phyloP scores from a whole-genome alignment of 345 rosid genomes.

The Cardamine resedifolia region DNA sequence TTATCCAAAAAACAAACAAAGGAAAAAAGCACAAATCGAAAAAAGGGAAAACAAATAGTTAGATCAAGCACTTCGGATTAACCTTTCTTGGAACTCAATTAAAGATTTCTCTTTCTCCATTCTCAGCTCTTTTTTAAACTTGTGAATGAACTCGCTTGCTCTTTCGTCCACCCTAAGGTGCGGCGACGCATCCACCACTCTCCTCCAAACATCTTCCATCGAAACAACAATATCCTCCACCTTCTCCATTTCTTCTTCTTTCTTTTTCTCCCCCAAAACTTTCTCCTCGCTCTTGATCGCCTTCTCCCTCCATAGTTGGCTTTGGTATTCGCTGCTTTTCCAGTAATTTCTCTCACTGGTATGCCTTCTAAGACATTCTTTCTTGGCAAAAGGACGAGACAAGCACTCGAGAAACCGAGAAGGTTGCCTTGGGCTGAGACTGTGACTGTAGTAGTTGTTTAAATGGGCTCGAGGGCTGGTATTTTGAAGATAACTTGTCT shows the following conservation, averaged over 20 bases:
- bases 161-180: conserved; percentile 71
- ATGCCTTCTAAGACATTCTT: background rate
- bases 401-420: conserved; percentile 30
- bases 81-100: conserved; percentile 62
- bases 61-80: conserved; percentile 48
- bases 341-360: conserved; percentile 10
- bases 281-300: background rate
- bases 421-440: background rate
- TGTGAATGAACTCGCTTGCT: conserved; percentile 63
- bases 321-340: conserved; percentile 25
- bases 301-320: conserved; percentile 9
- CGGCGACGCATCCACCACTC: conserved; percentile 62
- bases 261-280: background rate
- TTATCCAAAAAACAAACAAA: too few species aligned
- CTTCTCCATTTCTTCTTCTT: conserved; percentile 26
- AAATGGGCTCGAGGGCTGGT: conserved; percentile 1
- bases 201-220: conserved; percentile 75
- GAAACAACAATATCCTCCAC: conserved; percentile 28
- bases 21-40: background rate
- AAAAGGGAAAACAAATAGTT: background rate
- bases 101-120: conserved; percentile 58
- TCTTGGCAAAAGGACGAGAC: conserved; percentile 22
- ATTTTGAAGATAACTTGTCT: conserved; percentile 27
- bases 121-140: conserved; percentile 53
- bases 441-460: background rate